Evolutionary conservation across 2,329 filamentous ascomycete species (phyloP), one percentile per base, ranked within the genome.

Genomic region (Dactylellina sp.): DNA sequence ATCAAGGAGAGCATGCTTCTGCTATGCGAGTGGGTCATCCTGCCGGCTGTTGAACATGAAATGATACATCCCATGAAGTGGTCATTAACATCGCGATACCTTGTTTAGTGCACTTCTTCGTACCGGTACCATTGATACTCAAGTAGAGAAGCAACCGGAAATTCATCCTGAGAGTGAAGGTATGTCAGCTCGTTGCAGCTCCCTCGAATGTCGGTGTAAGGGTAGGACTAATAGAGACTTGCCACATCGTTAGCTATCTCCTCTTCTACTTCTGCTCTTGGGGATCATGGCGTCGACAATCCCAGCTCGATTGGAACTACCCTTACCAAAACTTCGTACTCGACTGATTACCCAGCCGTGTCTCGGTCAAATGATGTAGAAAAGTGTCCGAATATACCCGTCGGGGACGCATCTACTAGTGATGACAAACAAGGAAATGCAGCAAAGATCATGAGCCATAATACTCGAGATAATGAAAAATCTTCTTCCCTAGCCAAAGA

Each of bases 251-350:
- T 18, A 57, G 52, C 22, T 14, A 11, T 11, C 14, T 14, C 20
- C 25, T 22, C 14, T 32, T 46, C 16, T 14, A 22, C 22, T 62
- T 39, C 52, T 1, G 3, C 37, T n/a, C 35, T 25, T 25, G 32
- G 44, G 16, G 47, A 53, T 3, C 18, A 55, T 25, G 22, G 18
- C n/a, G 14, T 20, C n/a, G 60, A 59, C n/a, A 47, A 61, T 47
- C 40, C 22, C 22, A 56, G 55, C 61, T 61, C 61, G 1, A 40
- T 65, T 25, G 60, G 60, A 9, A 61, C 68, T 9, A 46, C 37
- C 4, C 25, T 65, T 18, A 65, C 68, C n/a, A 72, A 61, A 24
- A 53, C 50, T 39, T 65, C 60, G 14, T 28, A 20, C 14, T 46
- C 57, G 6, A 12, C 39, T 9, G 16, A 7, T 9, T 24, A 24